Base-by-base conservation (phyloP, 192 early-diverging fungal species). In the Coemansia sp. region DNA sequence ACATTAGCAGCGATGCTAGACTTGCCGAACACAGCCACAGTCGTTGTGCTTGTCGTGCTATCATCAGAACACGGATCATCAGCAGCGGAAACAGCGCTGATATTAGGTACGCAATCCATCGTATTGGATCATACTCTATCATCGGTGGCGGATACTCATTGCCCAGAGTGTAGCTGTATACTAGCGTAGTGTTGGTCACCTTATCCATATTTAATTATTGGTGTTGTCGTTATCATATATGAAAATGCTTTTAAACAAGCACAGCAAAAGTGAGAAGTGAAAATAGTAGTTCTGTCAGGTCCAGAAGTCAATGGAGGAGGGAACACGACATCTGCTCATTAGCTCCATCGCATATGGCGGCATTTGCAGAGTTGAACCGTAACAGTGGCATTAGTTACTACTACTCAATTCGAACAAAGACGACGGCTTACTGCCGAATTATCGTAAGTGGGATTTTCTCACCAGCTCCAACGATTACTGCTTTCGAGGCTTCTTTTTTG, bases 61-160 rank as follows among this genome's bases (percentile, higher is more conserved):
- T 71, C 58, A 74, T 65, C 45, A 75, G 44, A 49, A 68, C 69
- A 17, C 75, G 79, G 5, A 54, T 53, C 11, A 62, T 65, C 22
- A 82, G 68, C 39, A 74, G 54, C 57, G 69, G 71, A 43, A 76
- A 82, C 32, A 76, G 11, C 25, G 75, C 74, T 2, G 74, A 67
- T 37, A 82, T 48, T 19, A 82, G 32, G 37, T 66, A 82, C 19
- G 79, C 68, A 63, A 82, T 65, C 79, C 79, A 82, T n/a, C 75
- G 70, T 48, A 74, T 71, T 17, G 79, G 74, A 13, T 62, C 68
- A 44, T 82, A 82, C 63, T 73, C 48, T 7, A 82, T 55, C 75
- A 76, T 71, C 16, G 79, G 79, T 53, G 79, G 79, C 25, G 79
- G 79, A 50, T 76, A 82, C 58, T 68, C 56, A 63, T 82, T 82